phyloP scores from a whole-genome alignment of 345 rosid species.

The Eutrema yunnanense region DNA sequence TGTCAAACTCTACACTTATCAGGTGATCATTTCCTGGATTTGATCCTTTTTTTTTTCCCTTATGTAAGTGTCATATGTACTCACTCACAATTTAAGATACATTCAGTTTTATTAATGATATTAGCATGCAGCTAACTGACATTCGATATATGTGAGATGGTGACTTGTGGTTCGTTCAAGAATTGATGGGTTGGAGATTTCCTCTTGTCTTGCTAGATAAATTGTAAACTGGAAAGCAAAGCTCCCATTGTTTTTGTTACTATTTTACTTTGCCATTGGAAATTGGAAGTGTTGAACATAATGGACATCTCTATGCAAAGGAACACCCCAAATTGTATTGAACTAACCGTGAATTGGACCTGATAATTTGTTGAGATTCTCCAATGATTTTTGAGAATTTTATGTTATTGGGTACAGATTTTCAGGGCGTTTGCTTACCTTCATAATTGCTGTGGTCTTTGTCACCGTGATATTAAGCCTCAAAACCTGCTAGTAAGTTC shows the following conservation, averaged over 20 bases:
- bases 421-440: slow-evolving; percentile 83
- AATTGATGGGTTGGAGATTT: too few species aligned
- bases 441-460: slow-evolving; percentile 71
- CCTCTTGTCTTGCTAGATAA: too few species aligned
- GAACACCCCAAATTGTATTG: not conserved
- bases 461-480: slow-evolving; percentile 88
- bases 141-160: too few species aligned
- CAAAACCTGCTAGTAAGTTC: slow-evolving; percentile 68
- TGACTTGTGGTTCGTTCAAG: too few species aligned
- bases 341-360: not conserved
- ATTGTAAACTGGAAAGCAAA: too few species aligned
- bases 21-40: slow-evolving; percentile 31
- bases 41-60: too few species aligned
- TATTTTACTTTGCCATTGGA: not conserved
- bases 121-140: too few species aligned
- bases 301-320: not conserved
- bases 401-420: slow-evolving; percentile 43
- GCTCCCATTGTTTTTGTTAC: not conserved
- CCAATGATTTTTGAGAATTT: not conserved
- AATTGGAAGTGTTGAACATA: not conserved
- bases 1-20: slow-evolving; percentile 76
- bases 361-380: not conserved
- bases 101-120: too few species aligned
- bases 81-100: too few species aligned
- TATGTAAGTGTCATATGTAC: too few species aligned